Percentiles rank a stretch among this genome's conserved stretches.
Evolutionary conservation across 2,329 filamentous ascomycete species (phyloP).

Genomic region (Cytospora paraplurivora): DNA sequence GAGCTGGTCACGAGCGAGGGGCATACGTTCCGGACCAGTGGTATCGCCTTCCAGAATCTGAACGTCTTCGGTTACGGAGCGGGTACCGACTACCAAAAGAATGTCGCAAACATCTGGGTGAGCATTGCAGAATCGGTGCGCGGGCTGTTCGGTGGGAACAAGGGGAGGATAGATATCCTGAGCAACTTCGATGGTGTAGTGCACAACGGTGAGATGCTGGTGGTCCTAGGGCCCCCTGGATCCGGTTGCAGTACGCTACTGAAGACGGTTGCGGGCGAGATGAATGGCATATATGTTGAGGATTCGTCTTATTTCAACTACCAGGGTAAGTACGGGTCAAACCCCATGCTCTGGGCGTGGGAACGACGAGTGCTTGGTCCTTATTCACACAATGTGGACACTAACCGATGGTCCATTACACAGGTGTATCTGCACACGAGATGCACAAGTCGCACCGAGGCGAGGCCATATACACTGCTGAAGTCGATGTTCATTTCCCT

Average conservation of each 20-base stretch:
- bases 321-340: constrained; percentile 55
- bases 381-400: neutral
- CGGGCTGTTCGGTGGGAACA: constrained; percentile 52
- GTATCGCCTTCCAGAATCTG: constrained; percentile 67
- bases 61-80: constrained; percentile 69
- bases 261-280: constrained; percentile 82
- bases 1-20: constrained; percentile 55
- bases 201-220: constrained; percentile 72
- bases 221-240: constrained; percentile 72
- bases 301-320: constrained; percentile 77
- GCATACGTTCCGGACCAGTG: constrained; percentile 59
- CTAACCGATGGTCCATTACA: neutral
- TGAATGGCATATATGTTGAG: constrained; percentile 76
- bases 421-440: constrained; percentile 66
- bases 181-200: constrained; percentile 69
- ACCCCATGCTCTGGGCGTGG: neutral
- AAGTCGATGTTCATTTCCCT: constrained; percentile 81
- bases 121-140: constrained; percentile 48
- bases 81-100: constrained; percentile 71
- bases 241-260: constrained; percentile 83
- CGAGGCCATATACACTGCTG: constrained; percentile 84
- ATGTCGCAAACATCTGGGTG: constrained; percentile 64
- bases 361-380: neutral
- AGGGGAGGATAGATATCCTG: constrained; percentile 67
- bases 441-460: constrained; percentile 80